Base-by-base conservation (phyloP, 805 yeast species). In the Ogataea nonfermentans region DNA sequence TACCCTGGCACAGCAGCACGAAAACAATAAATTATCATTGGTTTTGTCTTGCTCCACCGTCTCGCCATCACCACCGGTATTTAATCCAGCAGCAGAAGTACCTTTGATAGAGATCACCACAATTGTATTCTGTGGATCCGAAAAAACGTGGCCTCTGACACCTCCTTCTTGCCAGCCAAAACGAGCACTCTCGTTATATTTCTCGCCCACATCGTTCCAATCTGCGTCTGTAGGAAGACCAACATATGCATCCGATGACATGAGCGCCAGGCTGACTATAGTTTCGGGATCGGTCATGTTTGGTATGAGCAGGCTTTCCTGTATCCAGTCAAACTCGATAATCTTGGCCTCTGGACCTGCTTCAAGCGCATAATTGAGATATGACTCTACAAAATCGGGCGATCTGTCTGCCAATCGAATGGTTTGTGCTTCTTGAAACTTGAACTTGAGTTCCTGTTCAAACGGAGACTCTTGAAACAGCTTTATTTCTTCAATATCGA, bases 1-100 rank as follows among this genome's bases (percentile, higher is more conserved):
- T 1, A 91, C 83, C 26, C 97, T 73, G 0, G 96, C 98, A 65
- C 99, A 93, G 61, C 99, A 93, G 61, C 99, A 93, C 9, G 95
- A 85, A 59, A 93, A 93, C 24, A 93, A 64, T 41, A 91, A 57
- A 55, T 93, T 93, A 59, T 93, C 98, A 59, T 91, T 93, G 20
- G 73, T 62, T 60, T 86, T 88, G 59, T 93, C 99, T 43, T 78
- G 80, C 0, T 72, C 77, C 0, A 84, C 81, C 0, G 98, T 91
- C 35, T 84, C 96, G 4, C 57, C 52, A 31, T 59, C 65, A 29
- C 56, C 59, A 1, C 76, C 73, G 4, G 73, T 58, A 4, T 76
- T 75, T 9, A 82, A 55, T 4, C 81, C 79, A 0, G 89, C 85
- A 0, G 97, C 95, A 35, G 90, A 78, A 1, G 99, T 91, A 2